A percentile compares a stretch with the other conserved stretches of the same genome.
Evolutionary conservation across 371 early-diverging fungal genomes (phyloP).

Genomic region (Smittium mucronatum): DNA sequence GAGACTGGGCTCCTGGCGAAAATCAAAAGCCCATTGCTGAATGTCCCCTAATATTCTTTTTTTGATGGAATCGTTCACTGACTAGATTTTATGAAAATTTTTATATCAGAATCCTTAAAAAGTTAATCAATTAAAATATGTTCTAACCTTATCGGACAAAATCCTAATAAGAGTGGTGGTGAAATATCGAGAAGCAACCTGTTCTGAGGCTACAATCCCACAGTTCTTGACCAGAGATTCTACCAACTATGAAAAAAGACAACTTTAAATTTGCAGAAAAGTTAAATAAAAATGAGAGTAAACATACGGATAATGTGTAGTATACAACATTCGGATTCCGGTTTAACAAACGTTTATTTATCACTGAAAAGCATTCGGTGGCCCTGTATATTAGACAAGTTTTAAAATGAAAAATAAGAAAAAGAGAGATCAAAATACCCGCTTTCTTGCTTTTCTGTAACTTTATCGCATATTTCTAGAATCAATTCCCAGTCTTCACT

Average conservation of each 20-base stretch:
- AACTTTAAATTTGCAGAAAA: not conserved
- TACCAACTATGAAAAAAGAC: constrained; percentile 36
- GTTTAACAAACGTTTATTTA: constrained; percentile 58
- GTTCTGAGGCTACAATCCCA: constrained; percentile 57
- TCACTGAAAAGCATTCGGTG: constrained; percentile 53
- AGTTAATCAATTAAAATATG: not conserved
- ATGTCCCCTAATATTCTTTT: constrained; percentile 68
- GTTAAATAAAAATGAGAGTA: not conserved
- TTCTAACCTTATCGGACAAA: constrained; percentile 49
- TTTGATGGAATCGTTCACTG: constrained; percentile 60
- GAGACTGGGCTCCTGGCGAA: constrained; percentile 61
- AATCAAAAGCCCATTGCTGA: constrained; percentile 80
- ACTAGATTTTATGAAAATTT: constrained; percentile 23
- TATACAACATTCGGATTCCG: constrained; percentile 77
- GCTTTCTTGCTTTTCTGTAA: constrained; percentile 32
- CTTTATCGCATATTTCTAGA: constrained; percentile 75
- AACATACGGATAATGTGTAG: constrained; percentile 54
- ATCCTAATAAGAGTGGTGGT: constrained; percentile 65
- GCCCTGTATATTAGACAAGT: constrained; percentile 32
- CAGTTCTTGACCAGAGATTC: constrained; percentile 88
- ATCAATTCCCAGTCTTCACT: constrained; percentile 88
- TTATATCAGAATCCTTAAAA: not conserved
- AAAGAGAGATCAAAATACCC: not conserved
- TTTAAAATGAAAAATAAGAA: not conserved
- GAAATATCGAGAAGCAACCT: constrained; percentile 74